Conservation (phyloP, 768 basidiomycete genomes). For the Lactifluus volemus region DNA sequence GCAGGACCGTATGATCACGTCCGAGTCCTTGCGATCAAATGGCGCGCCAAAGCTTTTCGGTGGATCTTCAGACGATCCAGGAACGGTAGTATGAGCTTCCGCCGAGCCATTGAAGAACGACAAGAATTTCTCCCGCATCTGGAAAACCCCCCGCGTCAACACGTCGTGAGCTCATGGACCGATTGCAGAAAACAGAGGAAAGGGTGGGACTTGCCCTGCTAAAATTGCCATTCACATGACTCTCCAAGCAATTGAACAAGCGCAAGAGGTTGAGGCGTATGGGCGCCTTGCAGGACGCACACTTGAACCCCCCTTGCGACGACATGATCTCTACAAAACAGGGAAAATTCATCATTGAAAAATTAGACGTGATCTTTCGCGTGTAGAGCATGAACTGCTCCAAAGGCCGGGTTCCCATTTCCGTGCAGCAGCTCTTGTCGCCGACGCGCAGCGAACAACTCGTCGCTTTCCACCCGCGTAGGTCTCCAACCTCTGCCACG, state of each 20-base stretch:
- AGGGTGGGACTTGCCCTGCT: background rate
- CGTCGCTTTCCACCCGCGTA: background rate
- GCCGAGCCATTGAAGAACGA: background rate
- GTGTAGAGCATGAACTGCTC: background rate
- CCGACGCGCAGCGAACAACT: background rate
- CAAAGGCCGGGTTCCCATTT: background rate
- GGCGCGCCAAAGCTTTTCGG: conserved; percentile 1
- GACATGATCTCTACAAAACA: background rate
- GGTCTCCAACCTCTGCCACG: background rate
- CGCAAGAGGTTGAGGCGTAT: background rate
- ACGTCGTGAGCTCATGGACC: background rate
- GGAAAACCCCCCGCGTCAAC: background rate
- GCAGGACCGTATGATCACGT: conserved; percentile 46
- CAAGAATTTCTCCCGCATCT: background rate
- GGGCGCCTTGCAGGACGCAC: background rate
- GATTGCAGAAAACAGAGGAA: background rate
- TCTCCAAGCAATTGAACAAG: background rate
- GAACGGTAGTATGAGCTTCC: background rate
- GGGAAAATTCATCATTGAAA: background rate
- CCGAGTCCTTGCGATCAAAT: conserved; percentile 20
- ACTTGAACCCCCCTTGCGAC: background rate
- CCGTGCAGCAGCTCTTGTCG: background rate
- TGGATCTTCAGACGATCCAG: background rate
- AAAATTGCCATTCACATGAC: background rate
- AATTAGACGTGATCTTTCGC: background rate